A percentile compares a stretch with the other conserved stretches of the same genome.
phyloP scores from a whole-genome alignment of 345 rosid genomes.

The Eucalyptus albens region DNA sequence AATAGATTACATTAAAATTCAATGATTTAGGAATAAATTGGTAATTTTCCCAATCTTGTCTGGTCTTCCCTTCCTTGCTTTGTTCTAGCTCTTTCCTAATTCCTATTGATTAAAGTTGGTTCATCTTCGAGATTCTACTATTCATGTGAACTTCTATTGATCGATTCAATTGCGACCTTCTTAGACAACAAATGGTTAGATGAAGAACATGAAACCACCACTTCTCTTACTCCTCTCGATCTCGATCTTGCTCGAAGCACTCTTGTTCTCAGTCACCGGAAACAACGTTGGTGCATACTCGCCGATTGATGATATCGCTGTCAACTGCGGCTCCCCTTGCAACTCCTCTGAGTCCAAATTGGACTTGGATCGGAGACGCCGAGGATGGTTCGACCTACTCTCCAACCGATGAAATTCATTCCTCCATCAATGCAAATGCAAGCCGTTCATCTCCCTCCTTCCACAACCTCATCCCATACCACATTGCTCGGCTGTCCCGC shows the following conservation, averaged over 20 bases:
- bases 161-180: neutral
- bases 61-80: neutral
- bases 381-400: neutral
- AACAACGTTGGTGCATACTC: neutral
- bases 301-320: neutral
- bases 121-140: neutral
- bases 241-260: neutral
- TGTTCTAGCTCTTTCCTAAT: neutral
- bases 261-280: neutral
- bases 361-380: constrained; percentile 4
- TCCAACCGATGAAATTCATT: neutral
- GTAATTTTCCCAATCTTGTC: neutral
- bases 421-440: neutral
- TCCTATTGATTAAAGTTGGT: neutral
- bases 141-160: neutral
- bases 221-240: neutral
- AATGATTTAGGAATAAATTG: neutral
- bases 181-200: neutral
- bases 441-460: neutral
- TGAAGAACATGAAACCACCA: neutral
- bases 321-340: neutral
- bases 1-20: no score
- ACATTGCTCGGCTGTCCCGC: neutral
- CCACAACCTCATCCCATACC: neutral
- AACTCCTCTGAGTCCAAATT: neutral